These are phyloP conservation scores for Vitis riparia DNA, from an alignment of 164 flowering plant species.

Conservation along the genomic window DNA sequence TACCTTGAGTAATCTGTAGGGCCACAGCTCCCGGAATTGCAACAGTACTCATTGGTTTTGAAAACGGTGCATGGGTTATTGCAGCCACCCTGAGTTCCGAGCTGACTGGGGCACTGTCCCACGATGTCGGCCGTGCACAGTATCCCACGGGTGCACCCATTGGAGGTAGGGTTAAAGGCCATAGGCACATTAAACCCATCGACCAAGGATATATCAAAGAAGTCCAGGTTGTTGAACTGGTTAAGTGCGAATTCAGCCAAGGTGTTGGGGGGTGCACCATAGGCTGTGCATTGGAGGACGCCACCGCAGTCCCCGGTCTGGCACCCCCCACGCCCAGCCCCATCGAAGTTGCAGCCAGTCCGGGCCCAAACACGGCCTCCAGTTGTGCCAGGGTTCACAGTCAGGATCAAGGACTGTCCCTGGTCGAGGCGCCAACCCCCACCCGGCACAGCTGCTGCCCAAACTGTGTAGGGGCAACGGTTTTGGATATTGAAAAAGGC, in stretches of 20 bases:
- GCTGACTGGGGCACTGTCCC: slow-evolving; percentile 47
- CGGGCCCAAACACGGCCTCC: too few species aligned
- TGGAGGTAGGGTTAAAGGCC: slow-evolving; percentile 22
- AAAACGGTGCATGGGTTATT: slow-evolving; percentile 59
- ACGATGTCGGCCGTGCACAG: slow-evolving; percentile 25
- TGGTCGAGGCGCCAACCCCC: too few species aligned
- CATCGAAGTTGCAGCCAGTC: slow-evolving; percentile 7
- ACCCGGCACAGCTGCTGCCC: too few species aligned
- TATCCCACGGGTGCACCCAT: slow-evolving; percentile 15
- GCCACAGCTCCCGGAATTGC: slow-evolving; percentile 32
- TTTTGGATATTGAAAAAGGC: slow-evolving; percentile 18
- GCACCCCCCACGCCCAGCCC: slow-evolving; percentile 13
- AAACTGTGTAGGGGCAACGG: slow-evolving; percentile 24
- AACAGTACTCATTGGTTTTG: slow-evolving; percentile 51
- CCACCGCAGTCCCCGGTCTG: slow-evolving; percentile 31
- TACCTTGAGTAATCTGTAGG: too few species aligned
- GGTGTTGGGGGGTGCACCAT: slow-evolving; percentile 26
- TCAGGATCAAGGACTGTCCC: too few species aligned
- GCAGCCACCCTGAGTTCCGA: too few species aligned
- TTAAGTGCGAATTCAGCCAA: slow-evolving; percentile 26
- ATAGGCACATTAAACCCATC: slow-evolving; percentile 34
- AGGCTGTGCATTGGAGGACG: slow-evolving; percentile 12
- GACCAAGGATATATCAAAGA: slow-evolving; percentile 28
- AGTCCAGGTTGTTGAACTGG: slow-evolving; percentile 20
- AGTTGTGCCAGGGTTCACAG: too few species aligned